phyloP scores from a whole-genome alignment of 345 rosid genomes.

The Carallia pectinifolia region DNA sequence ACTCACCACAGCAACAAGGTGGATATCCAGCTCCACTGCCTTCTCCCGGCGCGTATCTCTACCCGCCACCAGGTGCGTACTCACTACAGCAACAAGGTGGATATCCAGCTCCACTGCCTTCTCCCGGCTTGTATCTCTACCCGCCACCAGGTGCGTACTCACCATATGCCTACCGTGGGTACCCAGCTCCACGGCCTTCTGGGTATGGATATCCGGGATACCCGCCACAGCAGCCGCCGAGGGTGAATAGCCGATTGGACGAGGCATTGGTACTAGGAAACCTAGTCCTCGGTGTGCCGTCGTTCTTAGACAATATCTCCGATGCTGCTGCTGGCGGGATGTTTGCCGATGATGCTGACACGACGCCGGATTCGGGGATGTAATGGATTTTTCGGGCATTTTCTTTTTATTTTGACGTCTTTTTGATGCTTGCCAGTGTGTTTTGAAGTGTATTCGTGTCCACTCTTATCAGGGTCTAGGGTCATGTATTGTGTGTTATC shows the following conservation, averaged over 20 bases:
- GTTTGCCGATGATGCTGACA: constrained; percentile 19
- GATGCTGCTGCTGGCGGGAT: constrained; percentile 11
- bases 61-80: too few relatives aligned
- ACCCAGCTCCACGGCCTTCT: too few relatives aligned
- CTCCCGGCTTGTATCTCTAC: too few relatives aligned
- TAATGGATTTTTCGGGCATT: constrained; percentile 14
- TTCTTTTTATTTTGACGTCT: not conserved
- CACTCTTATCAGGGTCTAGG: too few relatives aligned
- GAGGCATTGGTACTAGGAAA: constrained; percentile 33
- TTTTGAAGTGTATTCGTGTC: too few relatives aligned
- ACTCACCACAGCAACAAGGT: not conserved
- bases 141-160: too few relatives aligned
- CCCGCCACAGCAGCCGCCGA: constrained; percentile 17
- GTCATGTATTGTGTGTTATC: too few relatives aligned
- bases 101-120: too few relatives aligned
- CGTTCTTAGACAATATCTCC: constrained; percentile 27
- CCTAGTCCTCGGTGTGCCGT: constrained; percentile 28
- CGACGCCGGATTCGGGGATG: constrained; percentile 21
- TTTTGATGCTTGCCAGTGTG: not conserved
- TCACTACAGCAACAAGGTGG: too few relatives aligned
- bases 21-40: constrained; percentile 17
- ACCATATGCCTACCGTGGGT: too few relatives aligned
- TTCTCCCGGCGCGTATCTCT: not conserved
- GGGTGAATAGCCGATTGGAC: constrained; percentile 1
- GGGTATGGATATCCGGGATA: constrained; percentile 29